Evolutionary conservation across 2,329 filamentous ascomycete genomes (phyloP).

Genomic region (Hypoxylon sp.): DNA sequence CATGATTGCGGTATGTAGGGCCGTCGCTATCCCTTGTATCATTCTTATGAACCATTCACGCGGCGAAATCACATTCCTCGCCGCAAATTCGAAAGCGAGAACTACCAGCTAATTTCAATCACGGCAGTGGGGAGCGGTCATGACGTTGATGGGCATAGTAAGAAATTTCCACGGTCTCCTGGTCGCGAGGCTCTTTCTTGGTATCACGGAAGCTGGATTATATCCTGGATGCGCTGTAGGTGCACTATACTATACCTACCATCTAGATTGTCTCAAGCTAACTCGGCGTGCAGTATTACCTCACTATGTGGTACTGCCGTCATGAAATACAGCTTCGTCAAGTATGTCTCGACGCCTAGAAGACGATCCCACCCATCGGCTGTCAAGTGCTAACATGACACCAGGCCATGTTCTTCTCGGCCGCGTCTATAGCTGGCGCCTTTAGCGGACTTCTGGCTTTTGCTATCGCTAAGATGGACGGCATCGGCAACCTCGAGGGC

Average conservation of each 20-base stretch:
- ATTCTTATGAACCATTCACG: background rate
- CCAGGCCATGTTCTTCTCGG: constrained; percentile 79
- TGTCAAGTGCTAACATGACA: background rate
- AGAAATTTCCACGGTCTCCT: constrained; percentile 57
- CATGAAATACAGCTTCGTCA: constrained; percentile 62
- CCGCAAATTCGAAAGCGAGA: background rate
- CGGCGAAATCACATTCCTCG: constrained; percentile 28
- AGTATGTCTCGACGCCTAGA: constrained; percentile 16
- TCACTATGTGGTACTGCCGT: constrained; percentile 68
- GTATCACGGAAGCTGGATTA: constrained; percentile 44
- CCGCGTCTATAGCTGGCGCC: constrained; percentile 79
- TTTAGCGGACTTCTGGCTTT: constrained; percentile 78
- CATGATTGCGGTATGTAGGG: constrained; percentile 66
- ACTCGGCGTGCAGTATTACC: constrained; percentile 51
- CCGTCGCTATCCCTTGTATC: background rate
- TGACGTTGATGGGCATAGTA: constrained; percentile 64
- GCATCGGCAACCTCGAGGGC: constrained; percentile 64
- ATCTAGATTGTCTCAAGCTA: background rate
- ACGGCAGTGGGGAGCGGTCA: constrained; percentile 46
- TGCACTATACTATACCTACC: background rate
- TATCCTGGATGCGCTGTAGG: constrained; percentile 47
- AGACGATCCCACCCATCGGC: background rate
- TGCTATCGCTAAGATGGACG: constrained; percentile 74
- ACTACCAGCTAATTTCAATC: constrained; percentile 4
- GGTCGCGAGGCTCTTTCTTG: constrained; percentile 59